Conservation (phyloP, 1,284 basidiomycete genomes). For the Gastroboletus turbinatus region DNA sequence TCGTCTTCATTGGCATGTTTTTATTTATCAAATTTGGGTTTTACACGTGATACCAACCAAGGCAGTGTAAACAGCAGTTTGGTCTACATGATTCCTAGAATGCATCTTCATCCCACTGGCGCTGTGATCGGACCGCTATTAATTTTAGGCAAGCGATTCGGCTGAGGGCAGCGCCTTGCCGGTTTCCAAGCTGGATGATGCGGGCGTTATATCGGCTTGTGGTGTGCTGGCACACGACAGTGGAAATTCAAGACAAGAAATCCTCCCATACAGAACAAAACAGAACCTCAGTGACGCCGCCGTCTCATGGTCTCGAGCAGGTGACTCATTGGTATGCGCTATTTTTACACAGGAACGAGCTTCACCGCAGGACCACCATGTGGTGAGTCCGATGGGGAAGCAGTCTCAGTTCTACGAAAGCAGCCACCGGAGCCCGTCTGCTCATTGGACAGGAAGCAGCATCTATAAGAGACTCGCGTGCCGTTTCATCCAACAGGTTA, state of each 20-base stretch:
- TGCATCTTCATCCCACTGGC: not conserved
- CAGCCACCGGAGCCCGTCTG: not conserved
- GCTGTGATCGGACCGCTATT: not conserved
- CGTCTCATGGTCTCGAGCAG: not conserved
- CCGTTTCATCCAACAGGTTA: not conserved
- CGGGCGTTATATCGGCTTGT: too few species aligned
- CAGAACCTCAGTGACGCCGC: not conserved
- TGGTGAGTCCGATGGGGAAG: not conserved
- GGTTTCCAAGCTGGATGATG: too few species aligned
- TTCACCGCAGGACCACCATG: not conserved
- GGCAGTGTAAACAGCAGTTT: not conserved
- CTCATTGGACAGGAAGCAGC: not conserved
- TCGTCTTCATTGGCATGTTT: slow-evolving; percentile 37
- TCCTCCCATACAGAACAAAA: not conserved
- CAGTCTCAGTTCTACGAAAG: not conserved
- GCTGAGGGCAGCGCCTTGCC: too few species aligned
- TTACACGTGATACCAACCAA: slow-evolving; percentile 22
- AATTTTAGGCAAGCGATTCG: not conserved
- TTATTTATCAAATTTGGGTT: slow-evolving; percentile 31
- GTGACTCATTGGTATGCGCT: not conserved
- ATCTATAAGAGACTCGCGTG: slow-evolving; percentile 1
- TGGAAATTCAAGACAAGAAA: not conserved
- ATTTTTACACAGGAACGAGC: not conserved
- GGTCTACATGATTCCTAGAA: not conserved
- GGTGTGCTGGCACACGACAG: not conserved